A percentile compares a stretch with the other conserved stretches of the same genome.
These are phyloP conservation scores for Umbelopsis sp. DNA, from an alignment of 192 early-diverging fungal species.

Conservation along the genomic window DNA sequence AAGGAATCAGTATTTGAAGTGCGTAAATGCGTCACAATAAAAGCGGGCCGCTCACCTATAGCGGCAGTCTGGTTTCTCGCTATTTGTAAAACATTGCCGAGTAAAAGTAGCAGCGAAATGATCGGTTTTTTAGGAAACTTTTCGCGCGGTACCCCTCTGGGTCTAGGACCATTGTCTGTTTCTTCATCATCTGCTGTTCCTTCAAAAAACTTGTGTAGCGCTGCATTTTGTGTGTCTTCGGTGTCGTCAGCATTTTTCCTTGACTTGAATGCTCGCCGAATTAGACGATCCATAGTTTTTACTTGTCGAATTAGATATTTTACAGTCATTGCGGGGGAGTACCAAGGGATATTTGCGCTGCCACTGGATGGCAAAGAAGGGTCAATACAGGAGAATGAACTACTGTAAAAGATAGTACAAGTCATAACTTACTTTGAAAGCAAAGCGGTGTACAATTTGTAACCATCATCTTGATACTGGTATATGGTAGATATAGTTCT, in stretches of 20 bases:
- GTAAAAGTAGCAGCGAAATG: constrained; percentile 48
- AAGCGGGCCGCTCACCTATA: constrained; percentile 49
- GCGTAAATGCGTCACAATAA: background rate
- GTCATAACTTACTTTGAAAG: constrained; percentile 40
- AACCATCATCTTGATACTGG: constrained; percentile 44
- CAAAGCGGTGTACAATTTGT: constrained; percentile 52
- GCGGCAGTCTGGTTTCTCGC: constrained; percentile 59
- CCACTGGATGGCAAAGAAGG: constrained; percentile 28
- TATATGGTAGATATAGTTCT: constrained; percentile 46
- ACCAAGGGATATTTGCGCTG: constrained; percentile 30
- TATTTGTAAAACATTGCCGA: constrained; percentile 63
- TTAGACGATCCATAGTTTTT: constrained; percentile 42
- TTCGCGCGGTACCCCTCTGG: background rate
- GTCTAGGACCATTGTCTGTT: background rate
- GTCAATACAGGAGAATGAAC: background rate
- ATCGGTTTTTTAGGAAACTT: constrained; percentile 6
- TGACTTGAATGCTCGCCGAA: background rate
- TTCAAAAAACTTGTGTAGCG: background rate
- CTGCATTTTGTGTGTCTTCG: background rate
- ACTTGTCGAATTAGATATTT: constrained; percentile 63
- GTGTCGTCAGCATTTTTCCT: background rate
- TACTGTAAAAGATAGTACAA: background rate
- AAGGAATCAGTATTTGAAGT: background rate
- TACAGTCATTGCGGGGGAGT: constrained; percentile 46
- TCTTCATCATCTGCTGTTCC: background rate